A percentile compares a stretch with the other conserved stretches of the same genome.
Evolutionary conservation across 163 green algal genomes (phyloP).

Genomic region (Scenedesmus sp.): DNA sequence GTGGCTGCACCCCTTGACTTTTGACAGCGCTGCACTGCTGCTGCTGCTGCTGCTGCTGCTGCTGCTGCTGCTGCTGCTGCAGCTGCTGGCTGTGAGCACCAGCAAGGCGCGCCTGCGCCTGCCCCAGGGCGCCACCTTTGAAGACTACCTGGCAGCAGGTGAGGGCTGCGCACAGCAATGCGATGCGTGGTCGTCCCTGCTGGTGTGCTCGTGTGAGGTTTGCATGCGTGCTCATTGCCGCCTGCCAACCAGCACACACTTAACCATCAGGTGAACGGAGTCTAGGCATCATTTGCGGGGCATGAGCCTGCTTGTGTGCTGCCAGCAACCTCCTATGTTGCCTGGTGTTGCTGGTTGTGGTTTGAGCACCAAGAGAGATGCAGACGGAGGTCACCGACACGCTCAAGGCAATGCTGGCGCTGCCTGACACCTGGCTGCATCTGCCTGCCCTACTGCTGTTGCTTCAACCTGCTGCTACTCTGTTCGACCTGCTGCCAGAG

Average conservation of each 20-base stretch:
- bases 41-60: neutral
- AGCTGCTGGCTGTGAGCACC: slow-evolving; percentile 68
- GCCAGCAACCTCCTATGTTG: too few species aligned
- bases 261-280: too few species aligned
- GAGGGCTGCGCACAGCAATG: neutral
- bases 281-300: too few species aligned
- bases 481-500: neutral
- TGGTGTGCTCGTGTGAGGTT: too few species aligned
- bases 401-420: too few species aligned
- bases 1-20: neutral
- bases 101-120: slow-evolving; percentile 66
- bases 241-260: too few species aligned
- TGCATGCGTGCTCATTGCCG: too few species aligned
- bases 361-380: too few species aligned
- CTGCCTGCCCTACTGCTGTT: neutral
- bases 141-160: slow-evolving; percentile 74
- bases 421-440: neutral
- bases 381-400: too few species aligned
- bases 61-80: neutral
- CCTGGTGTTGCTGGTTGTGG: too few species aligned
- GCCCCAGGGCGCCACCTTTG: slow-evolving; percentile 60
- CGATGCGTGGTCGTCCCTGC: too few species aligned
- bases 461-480: neutral
- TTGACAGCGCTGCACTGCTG: neutral
- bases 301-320: too few species aligned